These are phyloP conservation scores for Phytophthora sojae DNA, from an alignment of 352 stramenopile species.

Conservation along the genomic window DNA sequence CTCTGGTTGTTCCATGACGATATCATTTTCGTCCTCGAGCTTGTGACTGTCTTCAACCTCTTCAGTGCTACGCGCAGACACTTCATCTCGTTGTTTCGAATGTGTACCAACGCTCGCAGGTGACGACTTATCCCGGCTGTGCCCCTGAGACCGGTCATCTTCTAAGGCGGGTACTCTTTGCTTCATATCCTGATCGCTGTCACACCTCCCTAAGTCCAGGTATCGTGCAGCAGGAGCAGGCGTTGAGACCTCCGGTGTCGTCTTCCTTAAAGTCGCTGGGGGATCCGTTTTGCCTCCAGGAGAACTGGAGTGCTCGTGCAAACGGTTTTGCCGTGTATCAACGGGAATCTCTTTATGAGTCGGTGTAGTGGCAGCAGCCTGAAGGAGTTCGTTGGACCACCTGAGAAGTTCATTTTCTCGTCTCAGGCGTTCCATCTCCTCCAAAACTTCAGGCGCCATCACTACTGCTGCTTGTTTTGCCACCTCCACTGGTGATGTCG, in stretches of 20 bases:
- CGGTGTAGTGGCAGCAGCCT: slow-evolving; percentile 44
- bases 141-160: background rate
- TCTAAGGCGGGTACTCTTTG: background rate
- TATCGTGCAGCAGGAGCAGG: slow-evolving; percentile 21
- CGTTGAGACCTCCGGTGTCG: background rate
- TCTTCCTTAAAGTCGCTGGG: background rate
- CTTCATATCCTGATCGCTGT: slow-evolving; percentile 31
- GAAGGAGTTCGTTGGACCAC: slow-evolving; percentile 68
- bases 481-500: background rate
- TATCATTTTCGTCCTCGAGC: background rate
- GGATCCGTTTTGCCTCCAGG: slow-evolving; percentile 1
- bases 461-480: slow-evolving; percentile 4
- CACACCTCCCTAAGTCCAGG: slow-evolving; percentile 28
- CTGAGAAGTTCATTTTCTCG: slow-evolving; percentile 72
- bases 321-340: background rate
- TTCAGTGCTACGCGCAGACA: slow-evolving; percentile 1
- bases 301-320: background rate
- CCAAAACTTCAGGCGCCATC: slow-evolving; percentile 47
- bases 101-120: background rate
- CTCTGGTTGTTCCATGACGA: slow-evolving; percentile 2
- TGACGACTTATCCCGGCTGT: background rate
- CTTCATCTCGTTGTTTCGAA: background rate
- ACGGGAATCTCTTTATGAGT: slow-evolving; percentile 2
- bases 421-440: slow-evolving; percentile 73
- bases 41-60: slow-evolving; percentile 10